Base-by-base conservation (phyloP, 148 eudicot species). In the Rhododendron ovatum region DNA sequence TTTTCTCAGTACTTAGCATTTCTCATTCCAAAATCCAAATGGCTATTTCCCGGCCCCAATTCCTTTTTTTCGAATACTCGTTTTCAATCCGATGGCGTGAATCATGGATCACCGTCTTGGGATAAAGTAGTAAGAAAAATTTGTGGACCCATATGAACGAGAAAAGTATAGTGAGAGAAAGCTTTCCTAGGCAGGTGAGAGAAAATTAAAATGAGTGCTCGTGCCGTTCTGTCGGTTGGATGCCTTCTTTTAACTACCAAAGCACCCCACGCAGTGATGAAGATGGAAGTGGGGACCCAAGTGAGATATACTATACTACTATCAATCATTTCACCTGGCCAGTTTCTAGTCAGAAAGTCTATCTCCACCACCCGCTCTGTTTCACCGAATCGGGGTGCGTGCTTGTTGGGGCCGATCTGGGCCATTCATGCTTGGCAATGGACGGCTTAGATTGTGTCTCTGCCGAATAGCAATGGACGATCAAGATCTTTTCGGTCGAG, bases 141-240 rank as follows among this genome's bases (percentile, higher is more conserved):
- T 15, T 4, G 83, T 81, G 84, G 84, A 37, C 74, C 75, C 50
- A 6, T 5, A 6, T 5, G 4, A 24, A 18, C 2, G 26, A 53
- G 5, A 81, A 45, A 53, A 39, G 30, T 39, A 39, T 39, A 39
- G 41, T 39, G 7, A 78, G 28, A 41, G 47, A 35, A 20, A 35
- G 61, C 22, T 41, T 11, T 48, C 7, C 4, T 1, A 57, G 48
- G 11, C 24, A 14, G 26, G 53, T 3, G 81, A 3, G 26, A 26
- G 2, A 24, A 7, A 65, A 24, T 7, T 26, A 24, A 9, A 17
- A 81, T 33, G 51, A 82, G 84, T 61, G 84, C 74, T 37, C 84
- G 35, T 82, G 84, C 69, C 48, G 45, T 35, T 81, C 51, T 81
- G 69, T 55, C 69, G 45, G 67, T 81, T 81, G 26, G 69, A 61